phyloP scores from a whole-genome alignment of 75 land plant genomes.

The Sequoia sempervirens region DNA sequence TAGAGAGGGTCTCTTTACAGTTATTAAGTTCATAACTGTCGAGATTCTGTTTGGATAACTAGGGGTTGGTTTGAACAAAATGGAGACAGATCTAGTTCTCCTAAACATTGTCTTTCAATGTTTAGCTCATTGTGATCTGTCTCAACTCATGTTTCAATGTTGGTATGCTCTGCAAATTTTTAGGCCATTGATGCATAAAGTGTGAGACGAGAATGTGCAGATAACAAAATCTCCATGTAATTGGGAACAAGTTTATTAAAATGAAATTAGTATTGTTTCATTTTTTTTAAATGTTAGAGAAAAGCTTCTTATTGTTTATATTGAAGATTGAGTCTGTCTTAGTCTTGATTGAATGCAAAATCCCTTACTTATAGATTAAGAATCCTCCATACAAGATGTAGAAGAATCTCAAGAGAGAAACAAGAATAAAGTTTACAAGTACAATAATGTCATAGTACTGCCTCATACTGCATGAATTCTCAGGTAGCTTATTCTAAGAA shows the following conservation, averaged over 20 bases:
- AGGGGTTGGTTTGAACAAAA: too few relatives aligned
- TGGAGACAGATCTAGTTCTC: too few relatives aligned
- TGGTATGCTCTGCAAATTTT: background rate
- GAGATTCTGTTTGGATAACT: background rate
- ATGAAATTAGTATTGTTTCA: background rate
- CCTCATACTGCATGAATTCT: background rate
- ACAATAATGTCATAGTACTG: background rate
- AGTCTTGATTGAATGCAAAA: background rate
- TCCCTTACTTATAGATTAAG: background rate
- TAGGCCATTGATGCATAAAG: background rate
- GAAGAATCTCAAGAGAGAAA: background rate
- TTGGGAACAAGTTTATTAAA: background rate
- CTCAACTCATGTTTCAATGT: background rate
- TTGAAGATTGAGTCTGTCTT: background rate
- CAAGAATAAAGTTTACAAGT: background rate
- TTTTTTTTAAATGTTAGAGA: background rate
- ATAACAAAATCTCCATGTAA: background rate
- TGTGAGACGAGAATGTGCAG: background rate
- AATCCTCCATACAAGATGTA: background rate
- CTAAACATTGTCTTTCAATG: too few relatives aligned
- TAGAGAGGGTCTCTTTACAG: background rate
- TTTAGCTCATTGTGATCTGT: background rate
- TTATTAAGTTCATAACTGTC: background rate
- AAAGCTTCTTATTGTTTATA: background rate
- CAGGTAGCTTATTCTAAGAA: background rate